Base-by-base conservation (phyloP, 768 basidiomycete genomes). In the Phaeolepiota aurea region DNA sequence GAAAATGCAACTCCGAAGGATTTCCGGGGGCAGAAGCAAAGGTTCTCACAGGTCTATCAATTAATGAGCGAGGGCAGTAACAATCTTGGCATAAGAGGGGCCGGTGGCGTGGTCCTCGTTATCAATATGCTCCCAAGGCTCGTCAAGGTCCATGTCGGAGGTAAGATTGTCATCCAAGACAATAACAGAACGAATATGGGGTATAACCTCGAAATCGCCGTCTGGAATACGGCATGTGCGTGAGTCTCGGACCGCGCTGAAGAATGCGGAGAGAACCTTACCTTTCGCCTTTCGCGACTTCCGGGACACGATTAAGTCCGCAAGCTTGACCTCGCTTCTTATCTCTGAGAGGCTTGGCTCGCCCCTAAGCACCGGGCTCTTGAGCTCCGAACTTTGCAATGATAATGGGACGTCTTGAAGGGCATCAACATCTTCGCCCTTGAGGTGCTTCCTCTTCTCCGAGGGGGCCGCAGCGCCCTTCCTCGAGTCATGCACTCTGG, bases 101-200 rank as follows among this genome's bases (percentile, higher is more conserved):
- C 20, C 19, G n/a, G 12, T 7, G 7, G 11, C 40, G 7, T 5
- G 14, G 28, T 21, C 15, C 11, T 41, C 31, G 11, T 41, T 64
- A 37, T 62, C 62, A 32, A 79, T 55, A 50, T 74, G 70, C 49
- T 79, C 77, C 78, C 78, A 80, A 23, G 74, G 68, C 48, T 81
- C 77, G 43, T 77, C 75, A 14, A 65, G 41, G 14, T 60, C 56
- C 41, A 68, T 54, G 43, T 74, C 72, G 20, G 56, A 59, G 4
- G 55, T 47, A 19, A 50, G 45, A 13, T 54, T 44, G 45, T 81
- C 79, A 48, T 79, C 77, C 30, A 81, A 59, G 20, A 65, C 74
- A 44, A 81, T 76, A 34, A 81, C 77, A 22, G 71, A 65, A 20
- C 67, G 73, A 32, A 74, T 53, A 22, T 61, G 63, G 3, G 76